phyloP scores from a whole-genome alignment of 306 rosid species.

The Vigna mungo region DNA sequence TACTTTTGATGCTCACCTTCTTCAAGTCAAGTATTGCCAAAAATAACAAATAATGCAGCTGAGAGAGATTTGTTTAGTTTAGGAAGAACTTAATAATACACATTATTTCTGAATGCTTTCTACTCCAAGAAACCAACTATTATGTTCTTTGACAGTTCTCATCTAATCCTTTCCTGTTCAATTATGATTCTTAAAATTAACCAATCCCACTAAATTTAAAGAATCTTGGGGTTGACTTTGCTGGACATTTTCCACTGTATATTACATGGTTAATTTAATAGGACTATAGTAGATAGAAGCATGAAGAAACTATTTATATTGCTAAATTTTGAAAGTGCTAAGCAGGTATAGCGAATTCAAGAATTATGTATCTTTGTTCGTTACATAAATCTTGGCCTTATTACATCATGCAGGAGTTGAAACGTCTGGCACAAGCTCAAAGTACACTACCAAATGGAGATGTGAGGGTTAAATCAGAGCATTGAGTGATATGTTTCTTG shows the following conservation, averaged over 20 bases:
- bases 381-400: conserved; percentile 22
- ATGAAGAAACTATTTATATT: background rate
- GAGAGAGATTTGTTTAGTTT: background rate
- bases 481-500: conserved; percentile 45
- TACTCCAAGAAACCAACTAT: background rate
- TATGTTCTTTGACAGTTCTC: background rate
- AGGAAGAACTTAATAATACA: background rate
- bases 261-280: background rate
- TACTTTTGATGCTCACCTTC: background rate
- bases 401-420: conserved; percentile 69
- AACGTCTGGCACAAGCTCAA: conserved; percentile 81
- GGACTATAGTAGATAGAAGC: background rate
- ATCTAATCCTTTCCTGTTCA: background rate
- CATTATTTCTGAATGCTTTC: conserved; percentile 1
- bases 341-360: background rate
- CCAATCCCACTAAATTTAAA: too few relatives aligned
- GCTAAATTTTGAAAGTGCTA: background rate
- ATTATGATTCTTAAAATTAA: too few relatives aligned
- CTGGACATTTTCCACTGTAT: too few relatives aligned
- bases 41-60: background rate
- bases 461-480: conserved; percentile 75
- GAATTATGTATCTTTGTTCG: background rate
- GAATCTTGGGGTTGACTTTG: too few relatives aligned
- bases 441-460: conserved; percentile 83
- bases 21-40: conserved; percentile 1